Base-by-base conservation (phyloP, 768 basidiomycete genomes). In the Naganishia vishniacii region DNA sequence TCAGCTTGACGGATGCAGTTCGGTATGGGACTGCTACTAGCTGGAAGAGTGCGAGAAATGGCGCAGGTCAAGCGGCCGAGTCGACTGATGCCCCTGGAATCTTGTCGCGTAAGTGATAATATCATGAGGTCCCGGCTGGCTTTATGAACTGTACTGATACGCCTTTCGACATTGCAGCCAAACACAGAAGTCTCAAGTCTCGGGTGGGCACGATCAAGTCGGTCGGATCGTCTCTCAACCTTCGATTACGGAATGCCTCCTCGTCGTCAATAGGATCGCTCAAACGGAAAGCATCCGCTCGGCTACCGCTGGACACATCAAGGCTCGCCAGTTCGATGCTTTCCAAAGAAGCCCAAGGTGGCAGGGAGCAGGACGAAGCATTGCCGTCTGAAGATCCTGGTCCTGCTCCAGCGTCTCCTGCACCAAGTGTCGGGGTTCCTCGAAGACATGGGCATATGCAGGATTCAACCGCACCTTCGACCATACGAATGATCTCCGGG, bases 381-480 rank as follows among this genome's bases (percentile, higher is more conserved):
- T n/a, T n/a, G n/a, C n/a, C n/a, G n/a, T n/a, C n/a, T n/a, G n/a
- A n/a, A n/a, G n/a, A n/a, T n/a, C n/a, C n/a, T n/a, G n/a, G n/a
- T n/a, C 11, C 28, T 8, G 9, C 28, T 11, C 6, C 13, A 11
- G 25, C 6, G 48, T 25, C 4, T 3, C 37, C 53, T 3, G 9
- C 25, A 13, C 18, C 18, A 20, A 40, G 34, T 23, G 37, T 41
- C 11, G 53, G 53, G 13, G 13, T 56, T 3, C 53, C 53, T 11
- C n/a, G 31, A 56, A 32, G 53, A 41, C 53, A 56, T 56, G 53
- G n/a, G 3, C 53, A 40, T 56, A 56, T 56, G 53, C 20, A 40
- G 3, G 53, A 20, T 25, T 56, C 37, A 20, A 56, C 53, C 0
- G 53, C 20, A 40, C 53, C 53, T 2, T 40, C 53, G 2, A 56